A percentile compares a stretch with the other conserved stretches of the same genome.
These are phyloP conservation scores for Dichotomocladium elegans DNA, from an alignment of 371 early-diverging fungal genomes.

Conservation along the genomic window DNA sequence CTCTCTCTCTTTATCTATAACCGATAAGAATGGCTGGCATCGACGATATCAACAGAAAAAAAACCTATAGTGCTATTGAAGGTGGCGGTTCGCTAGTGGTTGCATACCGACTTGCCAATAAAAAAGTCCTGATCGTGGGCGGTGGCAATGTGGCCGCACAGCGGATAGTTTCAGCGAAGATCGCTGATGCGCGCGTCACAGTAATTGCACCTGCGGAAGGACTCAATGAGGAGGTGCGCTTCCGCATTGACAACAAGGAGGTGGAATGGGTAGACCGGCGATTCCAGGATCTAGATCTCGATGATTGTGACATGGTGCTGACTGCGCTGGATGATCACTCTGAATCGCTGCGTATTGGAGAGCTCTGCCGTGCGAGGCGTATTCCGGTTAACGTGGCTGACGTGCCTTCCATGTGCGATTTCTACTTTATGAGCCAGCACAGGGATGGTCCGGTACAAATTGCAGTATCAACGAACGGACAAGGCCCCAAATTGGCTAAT, in stretches of 20 bases:
- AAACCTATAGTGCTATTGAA: slow-evolving; percentile 39
- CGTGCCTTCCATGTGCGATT: slow-evolving; percentile 86
- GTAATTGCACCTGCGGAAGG: slow-evolving; percentile 66
- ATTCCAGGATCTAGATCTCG: slow-evolving; percentile 57
- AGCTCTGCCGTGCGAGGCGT: slow-evolving; percentile 55
- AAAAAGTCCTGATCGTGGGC: slow-evolving; percentile 78
- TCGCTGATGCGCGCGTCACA: slow-evolving; percentile 77
- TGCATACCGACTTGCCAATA: slow-evolving; percentile 70
- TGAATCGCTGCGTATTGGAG: slow-evolving; percentile 68
- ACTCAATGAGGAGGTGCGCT: slow-evolving; percentile 60
- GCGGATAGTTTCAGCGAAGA: slow-evolving; percentile 73
- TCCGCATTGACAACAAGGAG: slow-evolving; percentile 55
- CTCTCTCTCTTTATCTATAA: too few species aligned
- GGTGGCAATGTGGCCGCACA: slow-evolving; percentile 80
- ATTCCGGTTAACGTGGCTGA: slow-evolving; percentile 94
- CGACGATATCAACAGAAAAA: not conserved
- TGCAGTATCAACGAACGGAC: slow-evolving; percentile 87
- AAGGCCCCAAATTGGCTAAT: slow-evolving; percentile 85
- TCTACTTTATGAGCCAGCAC: slow-evolving; percentile 87
- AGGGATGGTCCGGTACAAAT: slow-evolving; percentile 83
- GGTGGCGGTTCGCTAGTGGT: slow-evolving; percentile 80
- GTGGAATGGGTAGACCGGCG: slow-evolving; percentile 59
- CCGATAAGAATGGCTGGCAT: too few species aligned
- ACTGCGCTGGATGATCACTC: slow-evolving; percentile 77
- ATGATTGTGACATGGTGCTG: slow-evolving; percentile 68